Base-by-base conservation (phyloP, 169 alveolate species). In the Hammondia hammondi region DNA sequence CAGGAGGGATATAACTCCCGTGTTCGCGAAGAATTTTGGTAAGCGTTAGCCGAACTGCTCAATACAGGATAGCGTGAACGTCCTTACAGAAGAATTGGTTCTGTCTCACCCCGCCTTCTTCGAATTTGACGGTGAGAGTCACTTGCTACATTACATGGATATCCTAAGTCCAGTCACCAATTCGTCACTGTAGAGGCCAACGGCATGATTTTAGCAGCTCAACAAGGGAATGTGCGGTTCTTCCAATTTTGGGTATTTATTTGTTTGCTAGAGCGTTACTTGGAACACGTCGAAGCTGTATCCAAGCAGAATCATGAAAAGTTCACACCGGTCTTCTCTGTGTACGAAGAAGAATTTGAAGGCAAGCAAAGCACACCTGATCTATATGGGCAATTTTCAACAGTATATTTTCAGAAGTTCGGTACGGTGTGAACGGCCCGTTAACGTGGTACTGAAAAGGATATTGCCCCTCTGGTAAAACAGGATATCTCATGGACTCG, bases 401-500 rank as follows among this genome's bases (percentile, higher is more conserved):
- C 77, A 29, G 4, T 52, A 67, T 27, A 2, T 21, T 21, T 52
- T 35, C 61, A 93, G 95, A 93, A 93, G 95, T 93, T 61, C 89
- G 95, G 95, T 93, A 52, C 24, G 85, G 71, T 9, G 81, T 27
- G n/a, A 29, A 24, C 52, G 27, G 88, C 45, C 32, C 48, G 81
- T 21, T 29, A 71, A 29, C 14, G 37, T n/a, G 35, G n/a, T 71
- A 4, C 39, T 52, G 72, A 7, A 24, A 52, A 24, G 39, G 9
- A 21, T 21, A 52, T 32, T 43, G 39, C 43, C 70, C 6, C 37
- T 29, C 90, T 19, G 71, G n/a, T 9, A 48, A 29, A 52, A 43
- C 87, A 92, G 95, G 61, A 93, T 93, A n/a, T 93, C 95, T 56
- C 95, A 93, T 48, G 95, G 95, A 17, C 93, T 93, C 6, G 95